Evolutionary conservation across 768 basidiomycete genomes (phyloP).

Genomic region (Mycena haematopus): DNA sequence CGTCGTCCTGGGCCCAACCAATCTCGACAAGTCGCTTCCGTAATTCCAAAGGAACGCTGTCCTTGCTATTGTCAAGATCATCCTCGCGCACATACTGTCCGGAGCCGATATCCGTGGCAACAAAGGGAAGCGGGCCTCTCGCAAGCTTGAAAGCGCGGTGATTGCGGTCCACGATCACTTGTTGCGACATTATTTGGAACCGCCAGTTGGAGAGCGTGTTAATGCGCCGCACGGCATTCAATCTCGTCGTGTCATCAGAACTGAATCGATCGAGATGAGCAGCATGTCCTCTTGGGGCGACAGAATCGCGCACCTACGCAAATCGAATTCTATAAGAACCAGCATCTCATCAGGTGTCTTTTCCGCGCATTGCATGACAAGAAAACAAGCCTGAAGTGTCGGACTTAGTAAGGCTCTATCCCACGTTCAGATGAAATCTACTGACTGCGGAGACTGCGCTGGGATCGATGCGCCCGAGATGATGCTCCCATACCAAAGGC

Average conservation of each 20-base stretch:
- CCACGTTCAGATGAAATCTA: constrained; percentile 7
- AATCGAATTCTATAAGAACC: constrained; percentile 57
- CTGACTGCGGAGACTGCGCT: constrained; percentile 58
- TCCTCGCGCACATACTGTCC: constrained; percentile 62
- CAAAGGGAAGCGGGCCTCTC: constrained; percentile 75
- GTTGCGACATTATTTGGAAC: constrained; percentile 70
- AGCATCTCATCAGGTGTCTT: constrained; percentile 57
- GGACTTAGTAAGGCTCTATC: not conserved
- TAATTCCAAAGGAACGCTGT: constrained; percentile 67
- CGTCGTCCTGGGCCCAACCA: constrained; percentile 73
- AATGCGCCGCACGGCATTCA: constrained; percentile 61
- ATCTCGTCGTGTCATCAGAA: constrained; percentile 52
- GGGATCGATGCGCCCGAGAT: constrained; percentile 50
- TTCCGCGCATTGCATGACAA: constrained; percentile 78
- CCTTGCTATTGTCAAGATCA: constrained; percentile 53
- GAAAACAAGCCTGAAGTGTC: constrained; percentile 58
- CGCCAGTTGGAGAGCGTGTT: constrained; percentile 68
- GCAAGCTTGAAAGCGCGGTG: constrained; percentile 75
- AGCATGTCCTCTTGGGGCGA: not conserved
- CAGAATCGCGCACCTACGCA: constrained; percentile 54
- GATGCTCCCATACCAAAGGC: constrained; percentile 63
- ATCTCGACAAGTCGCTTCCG: constrained; percentile 72
- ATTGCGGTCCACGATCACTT: constrained; percentile 61
- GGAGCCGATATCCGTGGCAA: constrained; percentile 78
- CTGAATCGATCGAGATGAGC: constrained; percentile 41